phyloP scores from a whole-genome alignment of 2,329 filamentous ascomycete species.

The Tolypocladium amazonense region DNA sequence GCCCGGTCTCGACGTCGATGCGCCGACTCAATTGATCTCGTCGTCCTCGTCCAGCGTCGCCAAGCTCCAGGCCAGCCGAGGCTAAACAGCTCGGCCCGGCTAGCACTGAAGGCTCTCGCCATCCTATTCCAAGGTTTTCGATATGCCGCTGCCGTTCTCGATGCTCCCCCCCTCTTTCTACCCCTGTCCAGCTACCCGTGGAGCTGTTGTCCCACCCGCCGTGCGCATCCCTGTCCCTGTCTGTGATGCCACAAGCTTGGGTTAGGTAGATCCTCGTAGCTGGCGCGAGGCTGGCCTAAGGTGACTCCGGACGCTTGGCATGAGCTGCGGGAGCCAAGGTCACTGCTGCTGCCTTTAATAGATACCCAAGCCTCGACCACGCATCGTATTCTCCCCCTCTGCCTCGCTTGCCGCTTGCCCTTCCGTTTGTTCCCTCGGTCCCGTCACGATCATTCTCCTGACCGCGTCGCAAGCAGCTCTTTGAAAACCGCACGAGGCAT shows the following conservation, averaged over 20 bases:
- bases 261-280: not conserved
- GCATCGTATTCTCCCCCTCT: not conserved
- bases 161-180: not conserved
- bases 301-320: not conserved
- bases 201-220: not conserved
- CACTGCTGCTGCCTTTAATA: not conserved
- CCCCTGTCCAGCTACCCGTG: not conserved
- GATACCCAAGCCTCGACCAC: not conserved
- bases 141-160: not conserved
- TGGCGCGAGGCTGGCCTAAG: not conserved
- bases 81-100: not conserved
- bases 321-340: not conserved
- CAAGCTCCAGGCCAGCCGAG: not conserved
- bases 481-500: not conserved
- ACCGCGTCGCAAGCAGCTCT: not conserved
- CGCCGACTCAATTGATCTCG: not conserved
- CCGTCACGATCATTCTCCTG: not conserved
- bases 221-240: not conserved
- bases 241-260: not conserved
- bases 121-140: not conserved
- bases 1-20: not conserved
- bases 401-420: not conserved
- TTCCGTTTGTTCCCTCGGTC: not conserved
- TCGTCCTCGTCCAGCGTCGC: not conserved
- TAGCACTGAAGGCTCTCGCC: not conserved